A percentile compares a stretch with the other conserved stretches of the same genome.
These are phyloP conservation scores for Neurospora terricola DNA, from an alignment of 495 filamentous ascomycete species.

Conservation along the genomic window DNA sequence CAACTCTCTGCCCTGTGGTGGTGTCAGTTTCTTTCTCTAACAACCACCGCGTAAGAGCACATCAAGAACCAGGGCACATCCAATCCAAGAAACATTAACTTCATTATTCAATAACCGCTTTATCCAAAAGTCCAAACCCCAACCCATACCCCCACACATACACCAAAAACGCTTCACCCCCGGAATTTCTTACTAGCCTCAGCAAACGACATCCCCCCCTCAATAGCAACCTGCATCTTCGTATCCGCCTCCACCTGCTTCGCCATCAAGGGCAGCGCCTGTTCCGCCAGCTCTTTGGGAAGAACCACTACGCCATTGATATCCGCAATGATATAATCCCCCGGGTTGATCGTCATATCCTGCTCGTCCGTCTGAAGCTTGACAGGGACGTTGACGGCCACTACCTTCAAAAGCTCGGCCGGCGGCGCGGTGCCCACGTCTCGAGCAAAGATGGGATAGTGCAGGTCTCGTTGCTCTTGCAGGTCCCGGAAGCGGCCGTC, in stretches of 20 bases:
- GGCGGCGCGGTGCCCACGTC: conserved; percentile 44
- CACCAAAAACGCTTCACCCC: conserved; percentile 3
- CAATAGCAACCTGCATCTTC: conserved; percentile 41
- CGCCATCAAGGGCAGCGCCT: conserved; percentile 37
- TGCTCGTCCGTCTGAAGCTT: conserved; percentile 31
- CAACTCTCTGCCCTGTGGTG: not conserved
- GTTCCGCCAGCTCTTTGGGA: conserved; percentile 34
- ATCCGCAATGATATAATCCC: conserved; percentile 49
- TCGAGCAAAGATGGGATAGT: conserved; percentile 42
- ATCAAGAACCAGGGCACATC: not conserved
- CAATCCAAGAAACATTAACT: not conserved
- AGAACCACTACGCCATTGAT: conserved; percentile 45
- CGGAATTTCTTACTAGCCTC: conserved; percentile 43
- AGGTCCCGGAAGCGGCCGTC: conserved; percentile 51
- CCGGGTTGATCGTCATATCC: conserved; percentile 40
- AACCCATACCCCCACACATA: not conserved
- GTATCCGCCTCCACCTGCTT: conserved; percentile 45
- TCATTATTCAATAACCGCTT: not conserved
- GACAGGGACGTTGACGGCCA: conserved; percentile 32
- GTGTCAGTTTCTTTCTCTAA: not conserved
- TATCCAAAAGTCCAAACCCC: not conserved
- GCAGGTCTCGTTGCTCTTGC: conserved; percentile 46
- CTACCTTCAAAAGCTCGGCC: conserved; percentile 33
- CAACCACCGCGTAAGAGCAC: not conserved
- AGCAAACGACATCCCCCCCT: conserved; percentile 38